phyloP scores from a whole-genome alignment of 2,329 filamentous ascomycete genomes.

The Hypomyces rosellus region DNA sequence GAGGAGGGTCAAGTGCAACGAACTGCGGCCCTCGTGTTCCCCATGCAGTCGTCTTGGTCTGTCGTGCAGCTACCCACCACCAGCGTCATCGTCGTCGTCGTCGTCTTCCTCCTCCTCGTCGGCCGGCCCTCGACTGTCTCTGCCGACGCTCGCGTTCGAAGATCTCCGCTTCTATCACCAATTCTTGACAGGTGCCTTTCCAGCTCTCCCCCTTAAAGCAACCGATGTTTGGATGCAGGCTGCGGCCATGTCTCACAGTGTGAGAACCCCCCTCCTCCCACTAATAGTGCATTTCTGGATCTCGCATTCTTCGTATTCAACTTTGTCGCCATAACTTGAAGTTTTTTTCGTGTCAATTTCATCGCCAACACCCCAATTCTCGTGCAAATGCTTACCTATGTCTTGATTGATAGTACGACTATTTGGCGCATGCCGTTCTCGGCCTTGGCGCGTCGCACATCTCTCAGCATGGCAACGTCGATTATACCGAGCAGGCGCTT shows the following conservation, averaged over 20 bases:
- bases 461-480: constrained; percentile 21
- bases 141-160: constrained; percentile 28
- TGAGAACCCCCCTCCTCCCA: constrained; percentile 15
- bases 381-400: not conserved
- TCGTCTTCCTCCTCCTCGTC: not conserved
- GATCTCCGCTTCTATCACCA: constrained; percentile 47
- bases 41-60: constrained; percentile 29
- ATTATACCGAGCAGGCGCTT: constrained; percentile 24
- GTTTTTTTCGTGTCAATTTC: not conserved
- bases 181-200: constrained; percentile 38
- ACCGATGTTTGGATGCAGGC: constrained; percentile 28
- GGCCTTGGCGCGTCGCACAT: constrained; percentile 33
- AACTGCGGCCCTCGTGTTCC: constrained; percentile 22
- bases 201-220: constrained; percentile 28
- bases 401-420: constrained; percentile 25
- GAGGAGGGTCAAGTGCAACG: constrained; percentile 27
- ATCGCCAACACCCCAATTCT: not conserved
- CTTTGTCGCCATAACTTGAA: not conserved
- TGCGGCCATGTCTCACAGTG: constrained; percentile 28
- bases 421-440: constrained; percentile 31
- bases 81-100: not conserved
- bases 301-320: not conserved
- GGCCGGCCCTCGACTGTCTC: constrained; percentile 10
- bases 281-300: not conserved
- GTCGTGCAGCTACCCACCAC: constrained; percentile 26